Base-by-base conservation (phyloP, 2,329 filamentous ascomycete genomes). In the Paracoccidioides lutzii region DNA sequence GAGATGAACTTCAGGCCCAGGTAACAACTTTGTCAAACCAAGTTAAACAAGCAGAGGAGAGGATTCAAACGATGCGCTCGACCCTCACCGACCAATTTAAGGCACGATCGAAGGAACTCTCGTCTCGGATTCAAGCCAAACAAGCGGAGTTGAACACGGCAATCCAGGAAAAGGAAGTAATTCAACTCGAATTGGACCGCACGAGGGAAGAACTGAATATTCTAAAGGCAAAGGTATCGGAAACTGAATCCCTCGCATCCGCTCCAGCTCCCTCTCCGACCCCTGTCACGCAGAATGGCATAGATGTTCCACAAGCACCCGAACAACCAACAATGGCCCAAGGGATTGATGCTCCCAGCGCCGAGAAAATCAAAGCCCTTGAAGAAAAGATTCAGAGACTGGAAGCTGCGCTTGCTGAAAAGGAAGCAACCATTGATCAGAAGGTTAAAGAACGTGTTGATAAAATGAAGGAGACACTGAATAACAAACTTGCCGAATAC, bases 131-230 rank as follows among this genome's bases (percentile, higher is more conserved):
- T 58, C 76, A 74, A 38, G 75, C 78, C 45, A 76, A 77, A 60
- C 73, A 78, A 54, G 61, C 64, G 8, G 75, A 80, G 51, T 66
- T 78, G 6, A 73, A 78, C 55, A 64, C 69, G 5, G 69, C 72
- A 14, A 63, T 74, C 5, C 75, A 81, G 8, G 83, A 93, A 66
- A 90, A 88, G 68, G 76, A 82, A 15, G 75, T 76, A 2, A 75
- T 88, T n/a, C 81, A 88, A 60, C 73, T 81, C 56, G 83, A 90
- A 63, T 73, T 95, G 10, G 77, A 83, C 53, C 72, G 75, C 8
- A 79, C 79, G 0, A 78, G 82, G 55, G 73, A 78, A 5, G 82
- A 89, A 62, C 76, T 86, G 44, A 65, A 65, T 35, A 56, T 60
- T 3, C 56, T 72, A 40, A 73, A 73, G 61, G 54, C 60, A 46